These are phyloP conservation scores for Alloteropsis angusta DNA, from an alignment of 202 grass and related monocot genomes.

Conservation along the genomic window DNA sequence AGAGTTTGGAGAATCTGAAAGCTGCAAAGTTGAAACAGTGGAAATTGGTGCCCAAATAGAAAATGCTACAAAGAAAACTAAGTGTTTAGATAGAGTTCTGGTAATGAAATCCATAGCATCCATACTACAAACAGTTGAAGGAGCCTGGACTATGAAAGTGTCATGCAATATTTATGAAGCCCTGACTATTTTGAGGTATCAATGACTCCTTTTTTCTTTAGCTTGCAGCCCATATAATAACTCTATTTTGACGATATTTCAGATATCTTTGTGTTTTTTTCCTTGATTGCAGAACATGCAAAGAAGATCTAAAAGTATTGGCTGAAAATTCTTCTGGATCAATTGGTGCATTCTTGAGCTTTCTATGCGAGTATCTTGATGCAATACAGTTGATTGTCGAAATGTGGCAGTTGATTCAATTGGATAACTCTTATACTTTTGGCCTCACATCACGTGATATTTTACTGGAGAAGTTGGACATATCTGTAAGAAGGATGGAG, in stretches of 20 bases:
- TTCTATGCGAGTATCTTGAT: slow-evolving; percentile 57
- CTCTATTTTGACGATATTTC: slow-evolving; percentile 6
- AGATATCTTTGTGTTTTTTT: neutral
- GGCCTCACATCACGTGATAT: slow-evolving; percentile 39
- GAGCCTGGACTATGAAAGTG: slow-evolving; percentile 56
- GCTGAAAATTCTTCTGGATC: slow-evolving; percentile 39
- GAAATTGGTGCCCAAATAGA: neutral
- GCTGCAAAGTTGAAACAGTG: slow-evolving; percentile 18
- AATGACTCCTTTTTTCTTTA: slow-evolving; percentile 14
- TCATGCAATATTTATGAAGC: slow-evolving; percentile 27
- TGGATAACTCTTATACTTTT: slow-evolving; percentile 31
- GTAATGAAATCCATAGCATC: slow-evolving; percentile 29
- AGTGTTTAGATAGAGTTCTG: slow-evolving; percentile 31
- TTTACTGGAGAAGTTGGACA: slow-evolving; percentile 57
- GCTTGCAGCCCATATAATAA: neutral
- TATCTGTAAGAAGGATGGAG: slow-evolving; percentile 52
- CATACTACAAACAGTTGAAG: slow-evolving; percentile 55
- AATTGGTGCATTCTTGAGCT: slow-evolving; percentile 46
- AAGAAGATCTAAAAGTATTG: slow-evolving; percentile 55
- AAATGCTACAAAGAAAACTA: slow-evolving; percentile 17
- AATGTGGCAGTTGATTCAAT: slow-evolving; percentile 36
- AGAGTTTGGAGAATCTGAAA: slow-evolving; percentile 28
- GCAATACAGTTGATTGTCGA: slow-evolving; percentile 50
- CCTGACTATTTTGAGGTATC: slow-evolving; percentile 54
- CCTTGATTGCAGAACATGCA: slow-evolving; percentile 55